These are phyloP conservation scores for Sutorius eximius DNA, from an alignment of 1,284 basidiomycete species.

Conservation along the genomic window DNA sequence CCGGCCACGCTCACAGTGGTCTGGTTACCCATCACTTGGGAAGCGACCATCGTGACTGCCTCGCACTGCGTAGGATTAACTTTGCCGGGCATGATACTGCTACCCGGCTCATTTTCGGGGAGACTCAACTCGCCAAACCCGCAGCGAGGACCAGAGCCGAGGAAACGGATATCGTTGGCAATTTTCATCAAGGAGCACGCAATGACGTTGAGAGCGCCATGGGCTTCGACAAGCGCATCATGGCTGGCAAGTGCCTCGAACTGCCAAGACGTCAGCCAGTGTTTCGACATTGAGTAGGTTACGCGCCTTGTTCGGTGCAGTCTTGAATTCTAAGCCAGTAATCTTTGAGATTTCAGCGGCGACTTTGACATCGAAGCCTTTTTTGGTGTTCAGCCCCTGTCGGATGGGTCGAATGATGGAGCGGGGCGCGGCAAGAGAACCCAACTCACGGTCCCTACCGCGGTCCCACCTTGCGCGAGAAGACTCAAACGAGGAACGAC, in stretches of 20 bases:
- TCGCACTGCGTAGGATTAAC: slow-evolving; percentile 99
- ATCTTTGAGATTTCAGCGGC: slow-evolving; percentile 92
- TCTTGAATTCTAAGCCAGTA: slow-evolving; percentile 89
- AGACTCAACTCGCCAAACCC: slow-evolving; percentile 93
- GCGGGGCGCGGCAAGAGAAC: not conserved
- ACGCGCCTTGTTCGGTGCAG: slow-evolving; percentile 94
- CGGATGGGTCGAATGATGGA: slow-evolving; percentile 6
- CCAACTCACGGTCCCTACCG: slow-evolving; percentile 87
- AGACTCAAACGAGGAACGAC: slow-evolving; percentile 86
- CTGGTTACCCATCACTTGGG: slow-evolving; percentile 99
- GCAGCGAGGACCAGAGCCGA: slow-evolving; percentile 96
- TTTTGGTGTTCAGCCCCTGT: slow-evolving; percentile 94
- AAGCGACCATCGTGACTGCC: slow-evolving; percentile 97
- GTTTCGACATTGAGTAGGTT: not conserved
- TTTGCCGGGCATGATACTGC: slow-evolving; percentile 99
- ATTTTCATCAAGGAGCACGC: slow-evolving; percentile 99
- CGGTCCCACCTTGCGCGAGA: slow-evolving; percentile 97
- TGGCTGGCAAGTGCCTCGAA: slow-evolving; percentile 97
- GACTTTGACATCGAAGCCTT: slow-evolving; percentile 94
- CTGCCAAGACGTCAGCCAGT: slow-evolving; percentile 39
- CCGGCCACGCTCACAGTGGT: slow-evolving; percentile 92
- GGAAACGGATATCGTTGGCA: slow-evolving; percentile 98
- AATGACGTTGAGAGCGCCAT: slow-evolving; percentile 93
- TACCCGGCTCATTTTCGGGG: slow-evolving; percentile 99
- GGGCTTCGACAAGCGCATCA: slow-evolving; percentile 96